phyloP scores from a whole-genome alignment of 139 green algal genomes.

The Chlamydomonas eustigma region DNA sequence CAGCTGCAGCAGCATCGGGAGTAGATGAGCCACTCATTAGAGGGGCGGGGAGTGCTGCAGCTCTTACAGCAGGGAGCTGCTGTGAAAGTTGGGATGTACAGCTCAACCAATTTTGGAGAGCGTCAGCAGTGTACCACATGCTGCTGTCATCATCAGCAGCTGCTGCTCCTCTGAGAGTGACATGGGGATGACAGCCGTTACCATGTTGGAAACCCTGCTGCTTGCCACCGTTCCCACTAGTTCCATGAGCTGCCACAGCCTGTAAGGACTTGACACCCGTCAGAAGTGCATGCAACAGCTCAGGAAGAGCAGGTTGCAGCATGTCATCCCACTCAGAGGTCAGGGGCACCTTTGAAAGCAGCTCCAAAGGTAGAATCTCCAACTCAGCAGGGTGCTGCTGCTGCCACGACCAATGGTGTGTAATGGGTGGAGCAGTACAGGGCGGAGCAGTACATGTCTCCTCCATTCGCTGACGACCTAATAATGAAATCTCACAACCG shows the following conservation, averaged over 20 bases:
- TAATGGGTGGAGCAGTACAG: background rate
- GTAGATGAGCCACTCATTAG: too few species aligned
- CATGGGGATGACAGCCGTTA: background rate
- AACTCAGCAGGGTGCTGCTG: too few species aligned
- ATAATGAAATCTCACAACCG: too few species aligned
- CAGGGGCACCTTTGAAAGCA: background rate
- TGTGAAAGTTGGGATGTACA: too few species aligned
- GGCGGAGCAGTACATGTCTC: background rate
- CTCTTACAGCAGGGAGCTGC: too few species aligned
- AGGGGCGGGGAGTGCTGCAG: too few species aligned
- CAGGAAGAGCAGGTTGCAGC: background rate
- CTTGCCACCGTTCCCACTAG: background rate
- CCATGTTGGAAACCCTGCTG: background rate
- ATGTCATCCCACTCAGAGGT: background rate
- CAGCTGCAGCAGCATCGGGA: too few species aligned
- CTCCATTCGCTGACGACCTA: background rate
- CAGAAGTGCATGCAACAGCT: background rate
- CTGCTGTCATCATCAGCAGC: background rate
- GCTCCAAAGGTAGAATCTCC: background rate
- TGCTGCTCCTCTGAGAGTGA: background rate
- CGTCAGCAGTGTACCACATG: too few species aligned
- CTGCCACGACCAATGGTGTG: background rate
- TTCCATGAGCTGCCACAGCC: background rate
- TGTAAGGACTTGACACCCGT: background rate
- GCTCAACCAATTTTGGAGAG: too few species aligned